Base-by-base conservation (phyloP, 192 early-diverging fungal species). In the Coemansia sp. region DNA sequence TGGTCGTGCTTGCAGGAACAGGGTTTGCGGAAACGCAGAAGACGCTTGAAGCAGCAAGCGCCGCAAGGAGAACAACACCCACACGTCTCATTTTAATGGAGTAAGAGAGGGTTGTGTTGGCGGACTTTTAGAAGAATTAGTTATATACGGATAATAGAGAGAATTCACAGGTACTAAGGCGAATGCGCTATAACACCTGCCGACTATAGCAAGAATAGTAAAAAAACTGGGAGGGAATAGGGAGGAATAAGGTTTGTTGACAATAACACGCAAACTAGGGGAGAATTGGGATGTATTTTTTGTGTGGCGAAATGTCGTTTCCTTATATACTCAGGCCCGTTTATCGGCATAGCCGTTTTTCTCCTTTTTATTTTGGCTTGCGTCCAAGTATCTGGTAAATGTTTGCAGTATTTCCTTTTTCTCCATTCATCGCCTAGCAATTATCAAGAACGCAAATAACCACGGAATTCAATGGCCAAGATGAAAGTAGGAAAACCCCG, bases 61-160 rank as follows among this genome's bases (percentile, higher is more conserved):
- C 77, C 7, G 71, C 77, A 40, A 79, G 61, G 37, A 79, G 46
- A 46, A 61, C 61, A 53, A 68, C 45, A 48, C 74, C 49, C 17
- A 75, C 59, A 39, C 74, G 67, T 55, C 60, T 75, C 73, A 75
- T 75, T 43, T 45, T 4, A 14, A 7, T 45, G 5, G 1, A 45
- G 44, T 9, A 14, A 9, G 8, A 45, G 5, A 45, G 13, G 44
- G 32, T 32, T 32, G 32, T 32, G 32, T 32, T 32, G 32, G 32
- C 32, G 32, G 32, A 32, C 44, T 45, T 12, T 12, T 12, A 50
- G 13, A 50, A n/a, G n/a, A 50, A n/a, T 45, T 12, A n/a, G 13
- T 50, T n/a, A n/a, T 7, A n/a, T 50, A 50, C n/a, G 48, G 48
- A 50, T 50, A 50, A 14, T 12, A 14, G 44, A 45, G 13, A 45